Evolutionary conservation across 805 yeast genomes (phyloP), one percentile per base, ranked within the genome.

Genomic region (Starmerella bombi): DNA sequence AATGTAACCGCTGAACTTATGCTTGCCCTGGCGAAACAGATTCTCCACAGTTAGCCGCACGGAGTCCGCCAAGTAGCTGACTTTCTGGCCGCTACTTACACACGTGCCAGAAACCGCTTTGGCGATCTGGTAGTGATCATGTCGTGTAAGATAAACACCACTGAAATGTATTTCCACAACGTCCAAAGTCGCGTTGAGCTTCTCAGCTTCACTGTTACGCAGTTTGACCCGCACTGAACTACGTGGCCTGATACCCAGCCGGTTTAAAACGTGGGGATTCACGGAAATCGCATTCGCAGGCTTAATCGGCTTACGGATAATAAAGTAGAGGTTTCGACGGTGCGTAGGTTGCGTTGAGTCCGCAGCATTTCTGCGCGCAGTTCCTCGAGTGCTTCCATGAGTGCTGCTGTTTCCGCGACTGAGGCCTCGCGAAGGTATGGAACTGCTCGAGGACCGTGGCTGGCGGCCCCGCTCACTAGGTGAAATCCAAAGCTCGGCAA

Each of bases 111-210:
- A 67, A 40, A 88, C 48, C 16, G 66, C 54, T 1, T 81, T 67
- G 0, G 93, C 74, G 12, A 88, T 62, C 20, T 71, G 66, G 94
- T 97, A 91, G 85, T 86, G 88, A 51, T 84, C 91, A 45, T 93
- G 94, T 49, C 98, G 65, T 3, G 94, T 74, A 14, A 91, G 61
- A 49, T 80, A 74, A 17, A 83, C 66, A 52, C 91, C 96, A 51
- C 77, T 82, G 39, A 84, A 71, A 55, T 75, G 75, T 4, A 91
- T 61, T 53, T 91, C 97, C 3, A 86, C 72, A 2, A 83, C 69
- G 51, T 91, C 95, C 1, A 86, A 80, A 46, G 74, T 79, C 6
- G 62, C 59, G 14, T 35, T 36, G n/a, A n/a, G n/a, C n/a, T 18
- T 21, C n/a, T 16, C 15, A 21, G 32, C 22, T 14, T 35, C 40